Percentiles rank a stretch among this genome's conserved stretches.
These are phyloP conservation scores for Graphiopsis chlorocephala DNA, from an alignment of 2,329 filamentous ascomycete genomes.

Conservation along the genomic window DNA sequence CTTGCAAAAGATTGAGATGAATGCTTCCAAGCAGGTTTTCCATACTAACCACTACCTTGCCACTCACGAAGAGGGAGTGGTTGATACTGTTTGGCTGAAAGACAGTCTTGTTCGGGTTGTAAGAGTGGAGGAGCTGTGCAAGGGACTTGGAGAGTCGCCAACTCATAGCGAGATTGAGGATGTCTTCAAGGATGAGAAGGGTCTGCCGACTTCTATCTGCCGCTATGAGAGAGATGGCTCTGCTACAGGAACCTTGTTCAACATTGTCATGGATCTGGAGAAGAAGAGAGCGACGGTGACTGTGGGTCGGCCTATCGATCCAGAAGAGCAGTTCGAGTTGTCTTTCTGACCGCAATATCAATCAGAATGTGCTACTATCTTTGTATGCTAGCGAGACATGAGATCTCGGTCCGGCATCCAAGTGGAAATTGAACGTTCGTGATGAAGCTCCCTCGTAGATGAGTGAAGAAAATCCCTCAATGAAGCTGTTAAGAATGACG, in stretches of 20 bases:
- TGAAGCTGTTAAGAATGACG: neutral
- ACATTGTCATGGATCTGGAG: slow-evolving; percentile 39
- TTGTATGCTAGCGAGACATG: neutral
- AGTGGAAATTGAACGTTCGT: neutral
- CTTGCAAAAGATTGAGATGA: slow-evolving; percentile 33
- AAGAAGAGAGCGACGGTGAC: slow-evolving; percentile 29
- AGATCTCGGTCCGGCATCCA: neutral
- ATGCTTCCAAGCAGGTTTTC: slow-evolving; percentile 36
- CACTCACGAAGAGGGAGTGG: slow-evolving; percentile 37
- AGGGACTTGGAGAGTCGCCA: slow-evolving; percentile 38
- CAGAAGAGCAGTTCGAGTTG: slow-evolving; percentile 30
- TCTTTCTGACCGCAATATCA: slow-evolving; percentile 15
- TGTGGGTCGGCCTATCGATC: slow-evolving; percentile 33
- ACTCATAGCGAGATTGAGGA: slow-evolving; percentile 30
- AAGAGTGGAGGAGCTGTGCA: slow-evolving; percentile 21
- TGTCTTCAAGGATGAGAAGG: slow-evolving; percentile 43
- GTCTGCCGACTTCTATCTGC: slow-evolving; percentile 39
- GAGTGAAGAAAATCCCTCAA: neutral
- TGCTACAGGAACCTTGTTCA: slow-evolving; percentile 36
- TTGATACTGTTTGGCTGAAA: slow-evolving; percentile 43
- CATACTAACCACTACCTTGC: slow-evolving; percentile 46
- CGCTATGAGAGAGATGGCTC: slow-evolving; percentile 26
- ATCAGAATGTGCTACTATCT: neutral
- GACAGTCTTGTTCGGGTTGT: slow-evolving; percentile 33
- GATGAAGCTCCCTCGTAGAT: no score